Evolutionary conservation across 1,284 basidiomycete species (phyloP).

Genomic region (Leccinum fallax): DNA sequence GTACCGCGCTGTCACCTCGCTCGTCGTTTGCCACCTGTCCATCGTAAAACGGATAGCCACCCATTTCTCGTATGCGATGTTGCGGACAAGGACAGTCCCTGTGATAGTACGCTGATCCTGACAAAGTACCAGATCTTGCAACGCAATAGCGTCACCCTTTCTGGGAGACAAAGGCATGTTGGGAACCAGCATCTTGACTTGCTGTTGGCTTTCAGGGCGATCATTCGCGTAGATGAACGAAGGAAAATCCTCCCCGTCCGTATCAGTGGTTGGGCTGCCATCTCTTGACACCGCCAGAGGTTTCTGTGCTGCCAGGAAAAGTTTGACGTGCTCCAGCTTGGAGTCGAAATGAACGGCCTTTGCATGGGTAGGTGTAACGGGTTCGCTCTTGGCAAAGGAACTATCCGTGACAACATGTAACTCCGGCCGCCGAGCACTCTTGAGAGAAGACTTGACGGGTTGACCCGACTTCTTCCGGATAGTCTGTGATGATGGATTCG

Average conservation of each 20-base stretch:
- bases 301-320: slow-evolving; percentile 93
- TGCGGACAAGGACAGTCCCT: slow-evolving; percentile 81
- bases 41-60: slow-evolving; percentile 91
- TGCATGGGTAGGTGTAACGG: slow-evolving; percentile 57
- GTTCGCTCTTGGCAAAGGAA: slow-evolving; percentile 56
- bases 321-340: slow-evolving; percentile 89
- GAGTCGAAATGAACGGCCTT: slow-evolving; percentile 94
- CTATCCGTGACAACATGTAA: slow-evolving; percentile 53
- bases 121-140: slow-evolving; percentile 61
- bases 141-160: slow-evolving; percentile 45
- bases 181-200: slow-evolving; percentile 52
- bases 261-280: slow-evolving; percentile 85
- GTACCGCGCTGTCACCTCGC: slow-evolving; percentile 86
- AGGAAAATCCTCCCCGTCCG: slow-evolving; percentile 73
- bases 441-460: slow-evolving; percentile 89
- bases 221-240: slow-evolving; percentile 58
- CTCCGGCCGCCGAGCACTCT: slow-evolving; percentile 58
- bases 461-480: slow-evolving; percentile 90
- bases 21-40: slow-evolving; percentile 95
- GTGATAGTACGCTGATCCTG: slow-evolving; percentile 60
- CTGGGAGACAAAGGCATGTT: slow-evolving; percentile 52
- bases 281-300: slow-evolving; percentile 91
- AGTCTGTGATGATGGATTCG: slow-evolving; percentile 18
- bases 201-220: slow-evolving; percentile 37
- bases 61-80: slow-evolving; percentile 87